Base-by-base conservation (phyloP, 2,329 filamentous ascomycete species). In the Colletotrichum neosansevieriae region DNA sequence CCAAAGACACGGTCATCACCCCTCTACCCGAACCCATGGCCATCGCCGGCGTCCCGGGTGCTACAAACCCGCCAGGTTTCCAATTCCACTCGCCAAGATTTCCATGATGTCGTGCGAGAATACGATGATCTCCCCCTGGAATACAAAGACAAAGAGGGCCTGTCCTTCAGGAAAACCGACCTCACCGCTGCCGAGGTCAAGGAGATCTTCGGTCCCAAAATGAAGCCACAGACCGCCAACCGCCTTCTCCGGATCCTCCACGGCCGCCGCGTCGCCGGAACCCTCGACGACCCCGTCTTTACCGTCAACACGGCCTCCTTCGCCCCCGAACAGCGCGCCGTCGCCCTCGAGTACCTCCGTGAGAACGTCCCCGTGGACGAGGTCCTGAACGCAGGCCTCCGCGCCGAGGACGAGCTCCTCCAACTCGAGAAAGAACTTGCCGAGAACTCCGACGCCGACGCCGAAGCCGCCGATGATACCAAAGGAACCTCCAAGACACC, bases 221-320 rank as follows among this genome's bases (percentile, higher is more conserved):
- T 89, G 51, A 77, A 79, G 67, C 75, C 80, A 1, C 71, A 73
- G 3, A 73, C 76, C 5, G 89, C 84, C 19, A 90, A 90, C 74
- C 78, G 77, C 50, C 76, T 91, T 49, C 77, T 91, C 57, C 80
- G 81, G 59, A 86, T 91, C 57, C 77, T 91, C 12, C 89, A 91
- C 74, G 89, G 89, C 9, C 84, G 88, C 40, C 82, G 89, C 45
- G 87, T 91, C 21, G 88, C 89, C 7, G 89, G 89, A 38, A 90
- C 88, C 3, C 79, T 91, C 47, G 84, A 88, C 11, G 89, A 91
- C 73, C 88, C 88, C 2, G 79, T 78, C 4, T 81, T 86, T 54
- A 77, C 78, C 40, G 71, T 78, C 29, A 84, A 88, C 71, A 88
- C 86, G 32, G 77, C 77, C 2, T 73, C 76, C 10, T 89, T 80